A percentile compares a stretch with the other conserved stretches of the same genome.
Evolutionary conservation across 1,284 basidiomycete species (phyloP).

Genomic region (Paramarasmius palmivorus): DNA sequence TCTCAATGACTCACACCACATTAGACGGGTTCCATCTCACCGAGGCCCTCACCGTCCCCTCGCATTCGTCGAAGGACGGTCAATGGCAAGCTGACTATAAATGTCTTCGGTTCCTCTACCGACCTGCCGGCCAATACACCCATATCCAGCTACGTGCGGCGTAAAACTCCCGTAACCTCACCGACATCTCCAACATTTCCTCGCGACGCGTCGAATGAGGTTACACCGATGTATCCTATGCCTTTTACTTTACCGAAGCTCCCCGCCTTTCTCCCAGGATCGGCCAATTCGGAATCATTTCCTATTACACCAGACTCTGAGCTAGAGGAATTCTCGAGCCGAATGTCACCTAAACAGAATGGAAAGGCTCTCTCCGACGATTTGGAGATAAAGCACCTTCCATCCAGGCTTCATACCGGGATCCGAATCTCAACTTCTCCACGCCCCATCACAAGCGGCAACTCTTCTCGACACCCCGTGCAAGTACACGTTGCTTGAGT

Average conservation of each 20-base stretch:
- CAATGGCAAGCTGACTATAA: conserved; percentile 40
- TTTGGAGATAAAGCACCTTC: conserved; percentile 26
- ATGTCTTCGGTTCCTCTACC: conserved; percentile 43
- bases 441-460: conserved; percentile 6
- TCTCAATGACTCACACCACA: conserved; percentile 15
- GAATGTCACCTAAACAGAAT: conserved; percentile 2
- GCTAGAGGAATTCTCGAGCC: conserved; percentile 7
- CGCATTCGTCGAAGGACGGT: conserved; percentile 32
- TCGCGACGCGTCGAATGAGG: conserved; percentile 34
- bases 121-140: conserved; percentile 59
- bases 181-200: conserved; percentile 67
- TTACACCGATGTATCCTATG: conserved; percentile 40
- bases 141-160: conserved; percentile 75
- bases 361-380: conserved; percentile 27
- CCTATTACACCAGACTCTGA: conserved; percentile 40
- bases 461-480: conserved; percentile 7
- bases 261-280: conserved; percentile 43
- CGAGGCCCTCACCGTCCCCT: conserved; percentile 45
- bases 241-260: conserved; percentile 63
- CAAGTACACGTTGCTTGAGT: conserved; percentile 16
- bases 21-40: conserved; percentile 45
- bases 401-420: conserved; percentile 37
- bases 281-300: conserved; percentile 39
- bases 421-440: conserved; percentile 44
- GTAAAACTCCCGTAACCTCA: conserved; percentile 72